Percentiles rank a stretch among this genome's conserved stretches.
phyloP scores from a whole-genome alignment of 495 filamentous ascomycete species.

The Entonaema liquescens region DNA sequence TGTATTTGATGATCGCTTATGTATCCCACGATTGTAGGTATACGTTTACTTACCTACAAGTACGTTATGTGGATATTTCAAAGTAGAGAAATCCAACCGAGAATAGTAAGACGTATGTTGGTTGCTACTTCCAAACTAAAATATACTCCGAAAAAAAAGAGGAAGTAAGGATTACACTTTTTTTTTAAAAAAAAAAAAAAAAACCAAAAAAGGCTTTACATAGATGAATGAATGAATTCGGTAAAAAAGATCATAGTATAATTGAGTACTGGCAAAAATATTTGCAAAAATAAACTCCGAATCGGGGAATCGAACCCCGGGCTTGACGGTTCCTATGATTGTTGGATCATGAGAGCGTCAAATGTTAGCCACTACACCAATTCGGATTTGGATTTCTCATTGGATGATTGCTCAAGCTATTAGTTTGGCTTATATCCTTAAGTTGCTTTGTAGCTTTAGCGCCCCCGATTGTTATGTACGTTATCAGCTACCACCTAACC shows the following conservation, averaged over 20 bases:
- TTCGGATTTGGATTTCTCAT: conserved; percentile 37
- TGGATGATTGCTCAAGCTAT: background rate
- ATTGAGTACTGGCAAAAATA: too few species aligned
- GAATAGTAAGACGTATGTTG: too few species aligned
- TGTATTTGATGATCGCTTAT: too few species aligned
- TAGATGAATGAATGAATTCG: too few species aligned
- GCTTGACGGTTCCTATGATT: conserved; percentile 42
- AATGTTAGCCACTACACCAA: conserved; percentile 52
- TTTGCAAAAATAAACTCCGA: conserved; percentile 44
- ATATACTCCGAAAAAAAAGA: background rate
- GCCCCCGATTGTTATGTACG: background rate
- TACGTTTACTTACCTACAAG: too few species aligned
- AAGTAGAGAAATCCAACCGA: too few species aligned
- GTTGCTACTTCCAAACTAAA: too few species aligned
- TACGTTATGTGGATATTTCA: too few species aligned
- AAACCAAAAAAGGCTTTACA: conserved; percentile 25
- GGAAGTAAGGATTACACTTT: too few species aligned
- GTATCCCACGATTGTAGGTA: too few species aligned
- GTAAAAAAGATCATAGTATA: conserved; percentile 22
- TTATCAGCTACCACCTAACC: too few species aligned
- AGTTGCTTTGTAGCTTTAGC: background rate
- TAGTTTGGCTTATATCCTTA: background rate
- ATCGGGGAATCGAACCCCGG: conserved; percentile 53
- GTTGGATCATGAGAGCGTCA: conserved; percentile 44
- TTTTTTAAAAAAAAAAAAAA: conserved; percentile 3